Conservation (phyloP, 2,329 filamentous ascomycete genomes). For the Penicillium crustosum region DNA sequence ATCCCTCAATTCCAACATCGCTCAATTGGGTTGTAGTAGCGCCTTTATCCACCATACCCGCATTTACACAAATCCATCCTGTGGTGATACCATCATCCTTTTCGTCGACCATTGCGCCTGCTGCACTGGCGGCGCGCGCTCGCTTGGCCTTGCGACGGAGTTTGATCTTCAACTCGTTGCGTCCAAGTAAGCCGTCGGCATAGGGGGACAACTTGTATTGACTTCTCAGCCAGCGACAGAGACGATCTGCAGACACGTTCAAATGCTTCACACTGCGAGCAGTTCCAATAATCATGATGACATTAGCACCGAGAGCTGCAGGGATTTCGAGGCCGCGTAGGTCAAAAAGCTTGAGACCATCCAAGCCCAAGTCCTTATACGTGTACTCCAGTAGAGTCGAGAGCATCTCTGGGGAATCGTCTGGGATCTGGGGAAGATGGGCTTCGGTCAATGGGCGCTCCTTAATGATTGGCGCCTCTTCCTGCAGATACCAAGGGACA, state of each 20-base stretch:
- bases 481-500: conserved; percentile 80
- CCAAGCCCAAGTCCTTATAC: conserved; percentile 81
- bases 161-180: conserved; percentile 88
- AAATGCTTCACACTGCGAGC: conserved; percentile 91
- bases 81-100: conserved; percentile 86
- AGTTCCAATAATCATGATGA: conserved; percentile 90
- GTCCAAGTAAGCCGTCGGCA: conserved; percentile 83
- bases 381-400: conserved; percentile 72
- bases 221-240: conserved; percentile 79
- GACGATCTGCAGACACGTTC: conserved; percentile 84
- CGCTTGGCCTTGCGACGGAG: conserved; percentile 76
- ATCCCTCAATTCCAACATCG: conserved; percentile 64
- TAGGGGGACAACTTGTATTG: conserved; percentile 70
- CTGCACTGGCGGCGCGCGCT: conserved; percentile 74
- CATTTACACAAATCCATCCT: conserved; percentile 94
- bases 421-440: conserved; percentile 63
- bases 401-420: conserved; percentile 69
- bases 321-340: conserved; percentile 81
- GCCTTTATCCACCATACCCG: conserved; percentile 65
- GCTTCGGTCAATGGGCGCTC: conserved; percentile 53
- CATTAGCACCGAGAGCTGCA: conserved; percentile 79
- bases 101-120: conserved; percentile 56
- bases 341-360: conserved; percentile 77
- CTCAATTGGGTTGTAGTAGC: conserved; percentile 30
- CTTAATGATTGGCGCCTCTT: conserved; percentile 51